Conservation (phyloP, 805 yeast genomes). For the Ogataea ramenticola region DNA sequence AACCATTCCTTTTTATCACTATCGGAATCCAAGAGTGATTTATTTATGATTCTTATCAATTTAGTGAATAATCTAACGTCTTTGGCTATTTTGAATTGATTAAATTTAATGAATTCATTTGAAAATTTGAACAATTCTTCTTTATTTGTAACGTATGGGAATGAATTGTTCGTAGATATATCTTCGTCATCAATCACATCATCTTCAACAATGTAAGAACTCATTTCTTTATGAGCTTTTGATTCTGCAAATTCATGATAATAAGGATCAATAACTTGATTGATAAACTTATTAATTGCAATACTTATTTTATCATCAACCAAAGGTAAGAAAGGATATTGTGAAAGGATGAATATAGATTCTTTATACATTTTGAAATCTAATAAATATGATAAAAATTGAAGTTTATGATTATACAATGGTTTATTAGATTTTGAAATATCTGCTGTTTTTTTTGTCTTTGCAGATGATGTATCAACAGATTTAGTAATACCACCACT, state of each 20-base stretch:
- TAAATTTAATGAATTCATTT: conserved; percentile 41
- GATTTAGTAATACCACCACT: conserved; percentile 2
- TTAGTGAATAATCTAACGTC: conserved; percentile 44
- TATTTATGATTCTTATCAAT: conserved; percentile 51
- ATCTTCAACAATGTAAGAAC: not conserved
- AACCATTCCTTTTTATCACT: conserved; percentile 39
- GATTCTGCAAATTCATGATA: conserved; percentile 14
- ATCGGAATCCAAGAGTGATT: conserved; percentile 2
- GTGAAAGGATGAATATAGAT: conserved; percentile 47
- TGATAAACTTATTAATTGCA: conserved; percentile 43
- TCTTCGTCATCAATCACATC: not conserved
- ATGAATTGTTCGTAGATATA: not conserved
- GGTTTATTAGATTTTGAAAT: conserved; percentile 3
- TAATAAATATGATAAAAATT: conserved; percentile 46
- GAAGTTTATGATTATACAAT: conserved; percentile 28
- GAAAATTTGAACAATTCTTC: conserved; percentile 43
- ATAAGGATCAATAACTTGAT: conserved; percentile 43
- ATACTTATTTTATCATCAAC: conserved; percentile 42
- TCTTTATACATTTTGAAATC: conserved; percentile 58
- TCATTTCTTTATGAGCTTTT: not conserved
- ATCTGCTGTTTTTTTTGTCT: conserved; percentile 2
- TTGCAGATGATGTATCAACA: not conserved
- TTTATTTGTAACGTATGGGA: conserved; percentile 30
- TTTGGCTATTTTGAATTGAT: conserved; percentile 48
- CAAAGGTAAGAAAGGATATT: conserved; percentile 54